phyloP scores from a whole-genome alignment of 148 eudicot species.

The Talinum fruticosum region DNA sequence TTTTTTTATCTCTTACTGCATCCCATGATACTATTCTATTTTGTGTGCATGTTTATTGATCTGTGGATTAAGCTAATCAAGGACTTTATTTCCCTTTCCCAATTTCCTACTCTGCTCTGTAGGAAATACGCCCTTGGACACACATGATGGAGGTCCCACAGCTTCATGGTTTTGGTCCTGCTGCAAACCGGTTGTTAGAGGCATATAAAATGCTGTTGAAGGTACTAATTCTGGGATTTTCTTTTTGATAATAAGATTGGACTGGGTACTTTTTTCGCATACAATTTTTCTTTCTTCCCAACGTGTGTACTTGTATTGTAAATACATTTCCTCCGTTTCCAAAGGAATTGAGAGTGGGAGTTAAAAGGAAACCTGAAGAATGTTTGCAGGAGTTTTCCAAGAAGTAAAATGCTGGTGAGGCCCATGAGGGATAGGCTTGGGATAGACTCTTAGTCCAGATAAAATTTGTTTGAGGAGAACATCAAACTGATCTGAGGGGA shows the following conservation, averaged over 20 bases:
- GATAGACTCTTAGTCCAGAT: too few species aligned
- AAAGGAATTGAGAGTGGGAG: too few species aligned
- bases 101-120: slow-evolving; percentile 11
- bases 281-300: too few species aligned
- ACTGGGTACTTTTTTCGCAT: background rate
- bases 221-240: slow-evolving; percentile 40
- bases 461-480: background rate
- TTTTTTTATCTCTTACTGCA: too few species aligned
- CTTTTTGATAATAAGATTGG: background rate
- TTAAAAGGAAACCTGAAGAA: too few species aligned
- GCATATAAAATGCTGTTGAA: slow-evolving; percentile 94
- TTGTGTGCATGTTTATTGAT: background rate
- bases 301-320: too few species aligned
- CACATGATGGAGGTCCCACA: slow-evolving; percentile 99
- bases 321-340: too few species aligned
- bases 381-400: too few species aligned
- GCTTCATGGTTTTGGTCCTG: slow-evolving; percentile 98
- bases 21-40: background rate
- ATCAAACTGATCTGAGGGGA: background rate
- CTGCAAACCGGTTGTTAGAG: slow-evolving; percentile 91
- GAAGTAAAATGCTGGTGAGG: background rate
- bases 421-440: too few species aligned
- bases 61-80: slow-evolving; percentile 5
- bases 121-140: slow-evolving; percentile 99
- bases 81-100: background rate